Evolutionary conservation across 352 stramenopile genomes (phyloP), one percentile per base, ranked within the genome.

Genomic region (Phytopythium sindhum): DNA sequence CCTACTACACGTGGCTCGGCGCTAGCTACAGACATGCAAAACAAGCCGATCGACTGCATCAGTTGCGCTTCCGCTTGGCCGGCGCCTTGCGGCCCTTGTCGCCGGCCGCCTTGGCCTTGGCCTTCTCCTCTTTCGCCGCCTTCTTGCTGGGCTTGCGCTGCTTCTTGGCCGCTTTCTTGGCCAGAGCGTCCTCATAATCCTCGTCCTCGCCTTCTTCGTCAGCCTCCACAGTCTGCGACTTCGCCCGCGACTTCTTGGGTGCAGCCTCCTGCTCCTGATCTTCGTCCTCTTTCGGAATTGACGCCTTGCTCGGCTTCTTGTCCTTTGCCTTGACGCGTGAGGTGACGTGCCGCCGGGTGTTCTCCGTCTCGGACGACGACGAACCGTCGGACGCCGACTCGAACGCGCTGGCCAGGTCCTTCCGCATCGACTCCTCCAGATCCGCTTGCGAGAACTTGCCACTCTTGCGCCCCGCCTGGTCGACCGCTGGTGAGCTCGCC

Each of bases 121-220:
- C 64, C 61, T 82, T 82, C 17, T 70, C 42, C 52, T 74, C 75
- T 26, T 78, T 77, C 70, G 88, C 87, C 28, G 86, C 70, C 10
- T 87, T 63, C 57, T 67, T 69, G 1, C 76, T 72, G 0, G 55
- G 15, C 28, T 11, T 41, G 14, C 35, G 54, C 19, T 29, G 66
- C 57, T 78, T 84, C 70, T 90, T 90, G 35, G 86, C 67, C 33
- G 70, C 70, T 11, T 88, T 64, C 53, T 66, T 68, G 1, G 78
- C 70, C 1, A 78, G 63, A 48, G 78, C 71, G 8, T 80, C 64
- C 14, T 73, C 68, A 12, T 56, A 63, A 26, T 74, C 61, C 3
- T 72, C 64, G 5, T 57, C 17, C 21, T 73, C 57, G 8, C 65
- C 60, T 12, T 67, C 21, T 10, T 64, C 41, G 5, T 68, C 61